These are phyloP conservation scores for Pestalotiopsis sp. DNA, from an alignment of 2,329 filamentous ascomycete genomes.

Conservation along the genomic window DNA sequence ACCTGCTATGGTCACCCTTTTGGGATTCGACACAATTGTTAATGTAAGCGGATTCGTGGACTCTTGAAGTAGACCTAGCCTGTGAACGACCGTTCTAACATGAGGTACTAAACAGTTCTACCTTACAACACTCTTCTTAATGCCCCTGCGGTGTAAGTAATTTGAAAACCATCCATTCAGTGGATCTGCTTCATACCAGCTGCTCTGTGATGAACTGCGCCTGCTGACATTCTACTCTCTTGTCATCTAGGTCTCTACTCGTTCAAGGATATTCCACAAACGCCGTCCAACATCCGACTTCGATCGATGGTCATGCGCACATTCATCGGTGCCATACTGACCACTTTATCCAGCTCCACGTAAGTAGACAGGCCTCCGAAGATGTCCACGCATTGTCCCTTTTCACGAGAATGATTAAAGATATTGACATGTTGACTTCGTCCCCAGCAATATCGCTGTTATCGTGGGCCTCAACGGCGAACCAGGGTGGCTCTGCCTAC, in stretches of 20 bases:
- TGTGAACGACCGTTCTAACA: neutral
- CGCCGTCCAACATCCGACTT: conserved; percentile 43
- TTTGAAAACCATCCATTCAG: neutral
- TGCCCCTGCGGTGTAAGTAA: conserved; percentile 57
- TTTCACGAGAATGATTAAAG: neutral
- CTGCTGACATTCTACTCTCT: neutral
- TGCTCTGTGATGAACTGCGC: neutral
- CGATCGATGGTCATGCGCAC: conserved; percentile 59
- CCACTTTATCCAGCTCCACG: conserved; percentile 60
- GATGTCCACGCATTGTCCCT: neutral
- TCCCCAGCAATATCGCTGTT: conserved; percentile 57
- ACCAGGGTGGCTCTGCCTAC: conserved; percentile 66
- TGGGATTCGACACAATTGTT: conserved; percentile 61
- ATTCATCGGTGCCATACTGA: conserved; percentile 60
- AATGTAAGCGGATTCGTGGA: conserved; percentile 43
- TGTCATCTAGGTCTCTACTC: conserved; percentile 52
- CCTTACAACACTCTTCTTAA: conserved; percentile 63
- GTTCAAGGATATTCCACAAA: conserved; percentile 50
- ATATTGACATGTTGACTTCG: neutral
- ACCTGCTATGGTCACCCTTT: conserved; percentile 62
- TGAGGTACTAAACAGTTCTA: conserved; percentile 44
- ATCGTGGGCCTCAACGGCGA: conserved; percentile 62
- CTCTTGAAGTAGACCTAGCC: neutral
- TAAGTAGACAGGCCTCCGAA: conserved; percentile 32
- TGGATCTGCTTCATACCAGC: neutral